Conservation (phyloP, 345 rosid genomes). For the Turritis glabra region DNA sequence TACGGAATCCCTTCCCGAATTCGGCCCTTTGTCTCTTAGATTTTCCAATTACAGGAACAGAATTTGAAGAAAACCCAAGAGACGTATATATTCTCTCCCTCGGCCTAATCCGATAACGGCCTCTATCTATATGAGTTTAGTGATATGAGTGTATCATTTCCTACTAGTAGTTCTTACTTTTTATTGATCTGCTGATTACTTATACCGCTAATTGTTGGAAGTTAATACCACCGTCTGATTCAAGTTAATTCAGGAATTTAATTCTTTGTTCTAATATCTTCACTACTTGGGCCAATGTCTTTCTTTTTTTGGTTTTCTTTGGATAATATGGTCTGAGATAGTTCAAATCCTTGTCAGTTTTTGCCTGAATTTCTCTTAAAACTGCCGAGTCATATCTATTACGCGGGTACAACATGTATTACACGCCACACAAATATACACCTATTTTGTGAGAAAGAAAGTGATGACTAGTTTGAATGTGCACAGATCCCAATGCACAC, state of each 20-base stretch:
- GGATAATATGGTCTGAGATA: background rate
- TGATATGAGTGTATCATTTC: background rate
- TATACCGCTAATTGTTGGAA: background rate
- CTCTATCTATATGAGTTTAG: background rate
- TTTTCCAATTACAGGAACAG: background rate
- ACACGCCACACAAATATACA: background rate
- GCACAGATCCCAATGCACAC: constrained; percentile 81
- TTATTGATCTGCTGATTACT: background rate
- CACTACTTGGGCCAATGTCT: background rate
- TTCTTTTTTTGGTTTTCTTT: constrained; percentile 6
- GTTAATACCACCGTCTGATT: background rate
- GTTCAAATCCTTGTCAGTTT: background rate
- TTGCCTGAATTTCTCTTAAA: background rate
- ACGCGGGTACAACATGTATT: background rate
- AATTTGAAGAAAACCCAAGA: background rate
- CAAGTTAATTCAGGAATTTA: background rate
- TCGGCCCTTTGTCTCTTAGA: too few species aligned
- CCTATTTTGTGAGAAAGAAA: background rate
- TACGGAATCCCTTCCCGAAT: too few species aligned
- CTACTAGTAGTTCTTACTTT: background rate
- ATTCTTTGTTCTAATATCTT: background rate
- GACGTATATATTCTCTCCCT: background rate
- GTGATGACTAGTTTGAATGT: constrained; percentile 27
- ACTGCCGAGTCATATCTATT: background rate
- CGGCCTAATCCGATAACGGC: background rate